Evolutionary conservation across 1,284 basidiomycete species (phyloP).

Genomic region (Mycosarcoma maydis): DNA sequence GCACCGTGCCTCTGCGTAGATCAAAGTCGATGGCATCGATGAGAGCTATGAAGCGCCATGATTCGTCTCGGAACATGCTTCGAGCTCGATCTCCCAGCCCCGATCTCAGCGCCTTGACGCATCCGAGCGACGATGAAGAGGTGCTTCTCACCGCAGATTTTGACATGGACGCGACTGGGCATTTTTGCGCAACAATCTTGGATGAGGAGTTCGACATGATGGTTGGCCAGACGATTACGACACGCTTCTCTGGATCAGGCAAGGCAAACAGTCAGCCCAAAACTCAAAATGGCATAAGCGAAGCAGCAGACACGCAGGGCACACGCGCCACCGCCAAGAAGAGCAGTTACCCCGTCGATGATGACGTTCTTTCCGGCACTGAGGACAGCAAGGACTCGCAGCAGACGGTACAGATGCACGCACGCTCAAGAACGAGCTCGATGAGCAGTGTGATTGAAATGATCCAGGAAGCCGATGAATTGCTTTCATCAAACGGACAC

Average conservation of each 20-base stretch:
- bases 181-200: conserved; percentile 10
- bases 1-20: background rate
- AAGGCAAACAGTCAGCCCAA: background rate
- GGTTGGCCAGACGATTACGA: conserved; percentile 17
- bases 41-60: background rate
- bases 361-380: background rate
- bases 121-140: conserved; percentile 36
- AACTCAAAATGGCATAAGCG: no score
- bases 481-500: conserved; percentile 32
- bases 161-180: conserved; percentile 4
- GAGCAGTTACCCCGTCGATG: no score
- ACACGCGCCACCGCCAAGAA: no score
- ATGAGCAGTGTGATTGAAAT: conserved; percentile 31
- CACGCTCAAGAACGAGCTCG: conserved; percentile 19
- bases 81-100: conserved; percentile 24
- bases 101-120: conserved; percentile 25
- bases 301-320: no score
- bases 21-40: conserved; percentile 16
- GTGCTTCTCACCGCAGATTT: conserved; percentile 29
- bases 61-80: background rate
- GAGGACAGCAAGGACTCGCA: conserved; percentile 18
- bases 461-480: conserved; percentile 33
- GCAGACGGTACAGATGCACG: conserved; percentile 5
- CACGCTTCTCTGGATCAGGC: conserved; percentile 14
- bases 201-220: conserved; percentile 41